A percentile compares a stretch with the other conserved stretches of the same genome.
Evolutionary conservation across 23 red algal genomes (phyloP).

Genomic region (Gracilariopsis chorda): DNA sequence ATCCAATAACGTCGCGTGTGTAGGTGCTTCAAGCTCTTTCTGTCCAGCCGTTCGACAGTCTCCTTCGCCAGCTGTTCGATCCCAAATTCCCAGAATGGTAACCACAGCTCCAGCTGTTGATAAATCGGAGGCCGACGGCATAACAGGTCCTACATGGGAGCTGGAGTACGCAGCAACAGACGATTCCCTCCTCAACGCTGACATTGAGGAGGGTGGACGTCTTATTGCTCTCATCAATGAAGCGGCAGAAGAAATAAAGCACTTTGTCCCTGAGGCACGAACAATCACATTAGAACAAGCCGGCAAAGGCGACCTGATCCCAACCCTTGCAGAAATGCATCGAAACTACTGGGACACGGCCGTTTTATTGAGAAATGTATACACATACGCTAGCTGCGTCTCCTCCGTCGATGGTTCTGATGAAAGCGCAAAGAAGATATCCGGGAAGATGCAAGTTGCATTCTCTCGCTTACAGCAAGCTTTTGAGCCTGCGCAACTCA

Average conservation of each 20-base stretch:
- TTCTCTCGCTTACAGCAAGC: constrained; percentile 21
- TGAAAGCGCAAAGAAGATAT: constrained; percentile 58
- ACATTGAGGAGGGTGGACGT: constrained; percentile 39
- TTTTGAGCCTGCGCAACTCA: constrained; percentile 38
- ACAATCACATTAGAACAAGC: constrained; percentile 26
- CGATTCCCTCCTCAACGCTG: constrained; percentile 31
- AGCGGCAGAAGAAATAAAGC: neutral
- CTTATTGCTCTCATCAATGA: constrained; percentile 30
- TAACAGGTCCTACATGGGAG: constrained; percentile 60
- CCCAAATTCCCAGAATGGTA: neutral
- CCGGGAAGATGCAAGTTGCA: constrained; percentile 17
- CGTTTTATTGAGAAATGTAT: constrained; percentile 63
- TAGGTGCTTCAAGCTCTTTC: neutral
- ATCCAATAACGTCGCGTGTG: neutral
- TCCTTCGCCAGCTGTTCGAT: neutral
- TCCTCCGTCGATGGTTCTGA: constrained; percentile 64
- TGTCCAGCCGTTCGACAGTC: neutral
- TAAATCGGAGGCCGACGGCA: neutral
- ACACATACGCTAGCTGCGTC: constrained; percentile 45
- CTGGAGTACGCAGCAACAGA: constrained; percentile 57
- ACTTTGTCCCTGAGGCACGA: constrained; percentile 16
- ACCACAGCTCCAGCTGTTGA: constrained; percentile 3
- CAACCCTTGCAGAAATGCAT: constrained; percentile 13
- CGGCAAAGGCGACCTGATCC: neutral
- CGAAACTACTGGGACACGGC: constrained; percentile 32